Conservation (phyloP, 495 filamentous ascomycete genomes). For the Gamarada debralockiae region DNA sequence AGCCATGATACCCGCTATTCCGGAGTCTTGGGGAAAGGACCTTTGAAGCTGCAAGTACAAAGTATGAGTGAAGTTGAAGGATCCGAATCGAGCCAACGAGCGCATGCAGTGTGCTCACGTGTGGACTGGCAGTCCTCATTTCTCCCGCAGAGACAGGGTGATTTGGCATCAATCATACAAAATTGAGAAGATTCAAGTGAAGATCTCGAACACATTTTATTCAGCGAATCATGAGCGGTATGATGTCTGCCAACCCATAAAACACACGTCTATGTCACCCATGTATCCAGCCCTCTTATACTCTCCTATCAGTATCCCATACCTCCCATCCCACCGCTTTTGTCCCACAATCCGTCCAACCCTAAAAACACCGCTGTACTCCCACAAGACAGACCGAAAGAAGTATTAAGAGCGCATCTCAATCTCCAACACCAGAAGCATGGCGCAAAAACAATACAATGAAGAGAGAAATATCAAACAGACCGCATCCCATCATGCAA, state of each 20-base stretch:
- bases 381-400: too few species aligned
- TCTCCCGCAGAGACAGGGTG: too few species aligned
- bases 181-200: too few species aligned
- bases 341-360: not conserved
- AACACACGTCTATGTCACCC: not conserved
- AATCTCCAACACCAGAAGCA: not conserved
- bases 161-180: too few species aligned
- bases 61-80: too few species aligned
- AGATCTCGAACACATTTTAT: not conserved
- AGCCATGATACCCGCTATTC: too few species aligned
- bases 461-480: conserved; percentile 2
- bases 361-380: too few species aligned
- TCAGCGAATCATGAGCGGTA: not conserved
- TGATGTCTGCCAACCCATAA: not conserved
- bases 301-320: not conserved
- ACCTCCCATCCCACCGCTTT: not conserved
- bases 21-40: too few species aligned
- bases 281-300: not conserved
- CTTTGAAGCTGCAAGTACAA: too few species aligned
- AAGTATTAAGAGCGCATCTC: not conserved
- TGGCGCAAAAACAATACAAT: not conserved
- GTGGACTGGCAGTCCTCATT: too few species aligned
- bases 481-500: not conserved
- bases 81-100: too few species aligned
- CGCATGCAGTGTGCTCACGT: too few species aligned